A percentile compares a stretch with the other conserved stretches of the same genome.
Conservation (phyloP, 495 filamentous ascomycete genomes). For the Viridothelium virens region DNA sequence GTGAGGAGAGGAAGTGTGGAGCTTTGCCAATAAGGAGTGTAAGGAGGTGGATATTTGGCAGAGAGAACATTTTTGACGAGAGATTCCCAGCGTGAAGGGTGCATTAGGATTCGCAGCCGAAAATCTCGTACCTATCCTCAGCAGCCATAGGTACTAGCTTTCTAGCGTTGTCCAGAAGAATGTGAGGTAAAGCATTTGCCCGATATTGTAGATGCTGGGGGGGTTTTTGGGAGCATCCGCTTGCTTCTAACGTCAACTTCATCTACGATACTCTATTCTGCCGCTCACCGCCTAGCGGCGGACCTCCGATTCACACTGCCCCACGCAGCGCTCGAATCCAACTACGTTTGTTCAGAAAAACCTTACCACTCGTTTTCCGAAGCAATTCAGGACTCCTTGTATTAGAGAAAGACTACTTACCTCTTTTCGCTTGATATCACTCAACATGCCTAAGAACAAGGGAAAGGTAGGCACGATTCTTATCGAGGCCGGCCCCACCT, state of each 20-base stretch:
- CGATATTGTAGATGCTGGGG: neutral
- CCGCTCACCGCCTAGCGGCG: slow-evolving; percentile 3
- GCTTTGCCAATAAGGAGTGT: neutral
- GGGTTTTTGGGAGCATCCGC: neutral
- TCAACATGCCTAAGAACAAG: slow-evolving; percentile 95
- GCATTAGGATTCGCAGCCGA: neutral
- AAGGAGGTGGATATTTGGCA: neutral
- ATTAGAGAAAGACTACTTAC: neutral
- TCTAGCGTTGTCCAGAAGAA: neutral
- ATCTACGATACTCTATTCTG: neutral
- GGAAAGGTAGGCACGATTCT: slow-evolving; percentile 65
- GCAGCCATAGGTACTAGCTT: too few relatives aligned
- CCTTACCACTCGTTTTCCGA: too few relatives aligned
- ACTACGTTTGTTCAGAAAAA: neutral
- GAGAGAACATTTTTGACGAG: neutral
- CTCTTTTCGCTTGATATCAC: neutral
- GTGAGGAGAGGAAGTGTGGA: neutral
- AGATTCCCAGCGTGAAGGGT: neutral
- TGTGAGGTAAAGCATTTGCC: neutral
- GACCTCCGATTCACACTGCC: slow-evolving; percentile 1
- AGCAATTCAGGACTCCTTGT: too few relatives aligned
- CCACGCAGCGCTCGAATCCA: neutral
- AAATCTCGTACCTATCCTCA: too few relatives aligned
- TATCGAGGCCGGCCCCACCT: slow-evolving; percentile 16
- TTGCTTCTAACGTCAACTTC: too few relatives aligned